phyloP scores from a whole-genome alignment of 139 green algal species.

The Chlorella sp. region DNA sequence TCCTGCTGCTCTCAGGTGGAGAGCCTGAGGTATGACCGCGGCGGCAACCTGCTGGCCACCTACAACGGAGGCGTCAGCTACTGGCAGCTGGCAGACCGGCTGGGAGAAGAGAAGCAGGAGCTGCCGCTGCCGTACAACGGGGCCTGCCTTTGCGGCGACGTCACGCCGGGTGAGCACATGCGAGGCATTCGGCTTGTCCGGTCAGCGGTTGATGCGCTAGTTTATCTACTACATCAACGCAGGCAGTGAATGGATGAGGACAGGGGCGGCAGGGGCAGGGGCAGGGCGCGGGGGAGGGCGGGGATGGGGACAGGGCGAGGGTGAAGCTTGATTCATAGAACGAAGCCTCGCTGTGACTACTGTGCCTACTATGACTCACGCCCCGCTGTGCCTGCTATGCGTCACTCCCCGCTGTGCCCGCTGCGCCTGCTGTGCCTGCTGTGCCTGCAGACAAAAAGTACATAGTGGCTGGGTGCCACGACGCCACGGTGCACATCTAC shows the following conservation, averaged over 20 bases:
- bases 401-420: not conserved
- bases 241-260: too few species aligned
- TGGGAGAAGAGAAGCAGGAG: conserved; percentile 20
- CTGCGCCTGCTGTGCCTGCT: not conserved
- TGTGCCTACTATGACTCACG: not conserved
- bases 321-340: not conserved
- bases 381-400: not conserved
- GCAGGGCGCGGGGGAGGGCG: not conserved
- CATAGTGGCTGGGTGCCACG: conserved; percentile 43
- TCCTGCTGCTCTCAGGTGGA: too few species aligned
- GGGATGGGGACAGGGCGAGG: not conserved
- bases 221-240: too few species aligned
- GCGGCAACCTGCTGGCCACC: conserved; percentile 29
- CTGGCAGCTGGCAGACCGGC: conserved; percentile 14
- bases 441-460: conserved; percentile 9
- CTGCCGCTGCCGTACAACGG: conserved; percentile 31
- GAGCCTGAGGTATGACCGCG: conserved; percentile 31
- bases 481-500: conserved; percentile 45
- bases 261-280: not conserved
- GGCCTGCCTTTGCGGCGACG: conserved; percentile 33
- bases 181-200: too few species aligned
- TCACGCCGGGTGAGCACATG: not conserved
- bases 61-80: conserved; percentile 41
- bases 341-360: not conserved
- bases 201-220: too few species aligned